These are phyloP conservation scores for Astrocystis sublimbata DNA, from an alignment of 495 filamentous ascomycete genomes.

Conservation along the genomic window DNA sequence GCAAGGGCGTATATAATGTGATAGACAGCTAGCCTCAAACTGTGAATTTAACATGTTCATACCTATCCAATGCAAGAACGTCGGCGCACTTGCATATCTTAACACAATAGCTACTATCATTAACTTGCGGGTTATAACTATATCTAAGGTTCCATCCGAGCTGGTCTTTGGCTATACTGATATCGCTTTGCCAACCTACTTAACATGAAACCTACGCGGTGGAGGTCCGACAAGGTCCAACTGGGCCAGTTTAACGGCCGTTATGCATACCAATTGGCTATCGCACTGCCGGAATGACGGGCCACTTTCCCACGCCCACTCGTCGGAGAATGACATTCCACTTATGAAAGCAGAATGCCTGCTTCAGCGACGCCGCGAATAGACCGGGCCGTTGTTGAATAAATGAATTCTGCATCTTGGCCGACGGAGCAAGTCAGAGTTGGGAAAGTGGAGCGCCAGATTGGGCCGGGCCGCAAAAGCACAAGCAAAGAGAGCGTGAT, in stretches of 20 bases:
- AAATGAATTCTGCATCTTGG: constrained; percentile 10
- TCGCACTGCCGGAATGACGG: constrained; percentile 11
- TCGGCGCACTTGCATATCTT: background rate
- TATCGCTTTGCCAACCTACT: background rate
- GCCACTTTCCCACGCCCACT: constrained; percentile 15
- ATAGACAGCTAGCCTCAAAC: too few relatives aligned
- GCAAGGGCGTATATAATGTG: too few relatives aligned
- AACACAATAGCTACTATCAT: background rate
- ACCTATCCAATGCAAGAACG: background rate
- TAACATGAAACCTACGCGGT: constrained; percentile 1
- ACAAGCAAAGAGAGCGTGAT: background rate
- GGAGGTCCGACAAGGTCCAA: background rate
- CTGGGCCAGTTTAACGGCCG: background rate
- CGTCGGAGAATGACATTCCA: constrained; percentile 12
- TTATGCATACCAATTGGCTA: background rate
- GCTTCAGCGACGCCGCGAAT: background rate
- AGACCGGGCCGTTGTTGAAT: background rate
- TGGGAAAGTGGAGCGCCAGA: constrained; percentile 11
- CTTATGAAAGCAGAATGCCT: background rate
- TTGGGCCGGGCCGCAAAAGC: background rate
- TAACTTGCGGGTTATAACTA: background rate
- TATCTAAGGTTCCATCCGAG: too few relatives aligned
- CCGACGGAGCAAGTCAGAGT: constrained; percentile 13
- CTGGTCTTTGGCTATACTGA: background rate
- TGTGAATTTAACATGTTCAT: background rate